phyloP scores from a whole-genome alignment of 768 basidiomycete species.

The Russula vinacea region DNA sequence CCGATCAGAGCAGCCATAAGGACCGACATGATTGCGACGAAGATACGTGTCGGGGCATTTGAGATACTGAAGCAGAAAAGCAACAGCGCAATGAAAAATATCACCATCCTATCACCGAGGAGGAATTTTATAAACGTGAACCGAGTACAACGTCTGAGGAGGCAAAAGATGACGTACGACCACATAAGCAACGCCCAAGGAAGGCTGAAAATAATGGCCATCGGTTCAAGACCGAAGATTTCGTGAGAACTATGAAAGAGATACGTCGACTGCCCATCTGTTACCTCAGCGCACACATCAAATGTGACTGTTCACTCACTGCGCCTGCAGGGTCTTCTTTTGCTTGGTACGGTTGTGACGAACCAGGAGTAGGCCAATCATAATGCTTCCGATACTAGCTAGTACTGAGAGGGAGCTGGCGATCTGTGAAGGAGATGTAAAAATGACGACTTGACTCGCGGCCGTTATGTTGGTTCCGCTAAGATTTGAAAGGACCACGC shows the following conservation, averaged over 20 bases:
- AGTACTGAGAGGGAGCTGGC: neutral
- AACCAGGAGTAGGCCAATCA: constrained; percentile 1
- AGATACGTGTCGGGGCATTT: constrained; percentile 13
- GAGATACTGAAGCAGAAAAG: constrained; percentile 13
- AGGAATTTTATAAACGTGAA: neutral
- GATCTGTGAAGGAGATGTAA: neutral
- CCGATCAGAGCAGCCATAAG: neutral
- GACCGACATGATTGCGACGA: constrained; percentile 5
- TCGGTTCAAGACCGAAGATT: constrained; percentile 46
- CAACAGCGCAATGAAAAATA: constrained; percentile 8
- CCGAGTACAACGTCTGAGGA: neutral
- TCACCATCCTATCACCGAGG: constrained; percentile 2
- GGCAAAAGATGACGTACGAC: constrained; percentile 44
- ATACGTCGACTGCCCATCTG: constrained; percentile 30
- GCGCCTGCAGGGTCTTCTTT: no score
- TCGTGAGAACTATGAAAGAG: constrained; percentile 33
- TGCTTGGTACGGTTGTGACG: neutral
- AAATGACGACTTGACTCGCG: neutral
- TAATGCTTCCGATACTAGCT: constrained; percentile 13
- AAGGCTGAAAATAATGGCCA: constrained; percentile 53
- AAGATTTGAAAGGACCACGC: constrained; percentile 26
- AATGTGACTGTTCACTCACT: neutral
- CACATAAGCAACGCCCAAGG: constrained; percentile 59
- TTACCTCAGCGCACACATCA: neutral
- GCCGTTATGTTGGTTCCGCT: neutral